Evolutionary conservation across 768 basidiomycete species (phyloP).

Genomic region (Tubosaeta sp.): DNA sequence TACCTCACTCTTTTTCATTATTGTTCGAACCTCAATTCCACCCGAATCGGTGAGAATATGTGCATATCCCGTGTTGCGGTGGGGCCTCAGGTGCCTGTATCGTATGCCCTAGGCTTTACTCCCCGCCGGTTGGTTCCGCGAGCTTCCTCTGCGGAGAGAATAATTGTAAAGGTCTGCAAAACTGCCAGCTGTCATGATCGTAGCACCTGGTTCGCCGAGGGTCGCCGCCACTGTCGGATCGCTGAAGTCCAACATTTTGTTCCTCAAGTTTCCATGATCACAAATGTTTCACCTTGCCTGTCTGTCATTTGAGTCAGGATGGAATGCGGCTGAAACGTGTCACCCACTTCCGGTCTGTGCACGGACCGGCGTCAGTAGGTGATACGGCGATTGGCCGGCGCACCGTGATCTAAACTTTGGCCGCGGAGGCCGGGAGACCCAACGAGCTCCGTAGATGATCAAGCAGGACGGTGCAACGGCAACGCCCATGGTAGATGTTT

Average conservation of each 20-base stretch:
- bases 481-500: not conserved
- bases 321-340: slow-evolving; percentile 27
- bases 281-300: slow-evolving; percentile 14
- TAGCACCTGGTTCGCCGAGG: not conserved
- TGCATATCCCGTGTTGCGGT: slow-evolving; percentile 10
- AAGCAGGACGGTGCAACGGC: not conserved
- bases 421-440: slow-evolving; percentile 5
- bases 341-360: slow-evolving; percentile 8
- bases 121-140: not conserved
- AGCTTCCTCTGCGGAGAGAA: slow-evolving; percentile 1
- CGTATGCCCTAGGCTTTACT: not conserved
- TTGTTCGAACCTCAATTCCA: slow-evolving; percentile 1
- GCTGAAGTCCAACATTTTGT: not conserved
- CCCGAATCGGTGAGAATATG: slow-evolving; percentile 1
- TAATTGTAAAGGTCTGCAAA: slow-evolving; percentile 1
- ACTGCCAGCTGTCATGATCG: slow-evolving; percentile 4
- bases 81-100: slow-evolving; percentile 19
- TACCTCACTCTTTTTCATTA: not conserved
- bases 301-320: slow-evolving; percentile 11
- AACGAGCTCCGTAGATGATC: not conserved
- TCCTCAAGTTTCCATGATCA: slow-evolving; percentile 17
- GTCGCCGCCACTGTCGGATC: not conserved
- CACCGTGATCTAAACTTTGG: not conserved
- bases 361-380: slow-evolving; percentile 4
- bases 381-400: slow-evolving; percentile 10